Base-by-base conservation (phyloP, 2,329 filamentous ascomycete species). In the Aspergillus vadensis region DNA sequence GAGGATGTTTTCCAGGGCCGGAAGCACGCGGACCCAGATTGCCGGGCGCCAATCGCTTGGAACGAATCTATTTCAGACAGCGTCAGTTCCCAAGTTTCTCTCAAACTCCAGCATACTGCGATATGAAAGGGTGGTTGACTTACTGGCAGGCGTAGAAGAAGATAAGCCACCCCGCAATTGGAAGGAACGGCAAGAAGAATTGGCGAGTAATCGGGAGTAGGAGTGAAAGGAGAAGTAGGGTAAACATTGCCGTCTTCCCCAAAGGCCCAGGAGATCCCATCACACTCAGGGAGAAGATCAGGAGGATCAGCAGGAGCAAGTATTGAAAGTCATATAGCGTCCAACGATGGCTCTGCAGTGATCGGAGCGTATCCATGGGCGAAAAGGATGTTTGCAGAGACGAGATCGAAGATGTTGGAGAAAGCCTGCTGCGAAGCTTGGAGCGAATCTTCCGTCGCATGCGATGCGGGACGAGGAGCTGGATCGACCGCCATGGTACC, bases 71-170 rank as follows among this genome's bases (percentile, higher is more conserved):
- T 27, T 36, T 50, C 21, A 58, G n/a, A 17, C 36, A 55, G 19
- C 15, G 53, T 74, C 55, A 74, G 72, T 52, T 12, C 56, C 53
- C 30, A 41, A 52, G 21, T 10, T 48, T 36, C 38, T 25, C 32
- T 38, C 12, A 17, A 23, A 23, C 41, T 49, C 27, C 9, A 12
- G 12, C 7, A 6, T 4, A 7, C 32, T 17, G 8, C n/a, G 15
- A 49, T 30, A 43, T 19, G 15, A 10, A n/a, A 15, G 15, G 32
- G 44, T 52, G 49, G 51, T 63, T 59, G 57, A 86, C 91, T 82
- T 87, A 96, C 92, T 94, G 90, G 82, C 91, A 95, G 65, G 89
- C 88, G 77, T 95, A 97, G 80, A 97, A 97, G 75, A 96, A 91
- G 52, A 97, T 81, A 43, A 97, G 82, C 86, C 93, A 98, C 23